Conservation (phyloP, 331 rosid species). For the Malus hybrid region DNA sequence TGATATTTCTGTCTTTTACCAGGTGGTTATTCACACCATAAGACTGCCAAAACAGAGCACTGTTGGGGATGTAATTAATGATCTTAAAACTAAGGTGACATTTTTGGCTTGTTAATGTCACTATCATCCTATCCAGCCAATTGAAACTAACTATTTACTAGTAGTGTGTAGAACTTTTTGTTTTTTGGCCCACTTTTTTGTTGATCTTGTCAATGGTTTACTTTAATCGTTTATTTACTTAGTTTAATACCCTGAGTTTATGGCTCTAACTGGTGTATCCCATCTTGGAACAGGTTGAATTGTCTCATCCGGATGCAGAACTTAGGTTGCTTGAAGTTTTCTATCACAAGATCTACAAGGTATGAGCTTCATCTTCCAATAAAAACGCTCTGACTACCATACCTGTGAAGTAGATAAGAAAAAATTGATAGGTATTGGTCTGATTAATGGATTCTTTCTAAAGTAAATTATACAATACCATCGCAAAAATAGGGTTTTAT, state of each 20-base stretch:
- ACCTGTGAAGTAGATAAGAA: neutral
- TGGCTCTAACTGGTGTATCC: neutral
- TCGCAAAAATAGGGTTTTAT: neutral
- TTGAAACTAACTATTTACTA: neutral
- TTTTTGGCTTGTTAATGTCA: neutral
- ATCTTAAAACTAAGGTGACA: conserved; percentile 79
- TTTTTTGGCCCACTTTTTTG: neutral
- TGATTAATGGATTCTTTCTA: neutral
- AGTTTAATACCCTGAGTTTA: neutral
- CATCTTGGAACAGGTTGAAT: conserved; percentile 54
- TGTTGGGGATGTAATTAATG: conserved; percentile 77
- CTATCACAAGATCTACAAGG: conserved; percentile 95
- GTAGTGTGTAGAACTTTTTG: neutral
- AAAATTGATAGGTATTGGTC: neutral
- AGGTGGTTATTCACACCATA: conserved; percentile 79
- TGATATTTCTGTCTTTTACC: conserved; percentile 6
- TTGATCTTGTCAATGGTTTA: neutral
- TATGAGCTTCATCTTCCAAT: conserved; percentile 18
- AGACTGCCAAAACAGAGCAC: conserved; percentile 86
- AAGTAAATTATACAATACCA: neutral
- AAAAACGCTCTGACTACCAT: neutral
- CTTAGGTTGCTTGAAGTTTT: conserved; percentile 89
- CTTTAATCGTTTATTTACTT: neutral
- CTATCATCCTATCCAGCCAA: neutral
- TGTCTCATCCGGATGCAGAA: conserved; percentile 73